A percentile compares a stretch with the other conserved stretches of the same genome.
Conservation (phyloP, 2,329 filamentous ascomycete genomes). For the Periglandula ipomoeae region DNA sequence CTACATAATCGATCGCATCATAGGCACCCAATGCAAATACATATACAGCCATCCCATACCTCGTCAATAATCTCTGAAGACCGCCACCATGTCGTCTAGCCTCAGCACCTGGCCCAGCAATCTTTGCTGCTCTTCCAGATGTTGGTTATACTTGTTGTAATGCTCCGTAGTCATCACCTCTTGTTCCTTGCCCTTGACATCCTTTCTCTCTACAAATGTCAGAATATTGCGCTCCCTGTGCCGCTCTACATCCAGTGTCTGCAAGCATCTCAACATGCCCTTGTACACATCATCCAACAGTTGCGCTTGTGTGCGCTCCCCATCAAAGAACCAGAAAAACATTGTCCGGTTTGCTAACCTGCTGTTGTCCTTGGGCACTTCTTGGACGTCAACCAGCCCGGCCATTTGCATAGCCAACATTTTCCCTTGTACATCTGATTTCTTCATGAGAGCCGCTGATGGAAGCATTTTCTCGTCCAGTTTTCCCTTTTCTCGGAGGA, state of each 20-base stretch:
- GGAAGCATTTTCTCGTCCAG: slow-evolving; percentile 89
- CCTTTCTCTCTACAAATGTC: slow-evolving; percentile 72
- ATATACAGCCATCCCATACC: neutral
- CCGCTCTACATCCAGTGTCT: slow-evolving; percentile 70
- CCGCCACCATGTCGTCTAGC: slow-evolving; percentile 75
- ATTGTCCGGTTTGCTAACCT: slow-evolving; percentile 75
- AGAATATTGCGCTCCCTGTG: slow-evolving; percentile 63
- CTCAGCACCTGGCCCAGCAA: slow-evolving; percentile 70
- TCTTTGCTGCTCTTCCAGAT: slow-evolving; percentile 59
- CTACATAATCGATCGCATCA: neutral
- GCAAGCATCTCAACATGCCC: slow-evolving; percentile 74
- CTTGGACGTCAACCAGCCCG: slow-evolving; percentile 84
- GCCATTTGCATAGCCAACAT: slow-evolving; percentile 79
- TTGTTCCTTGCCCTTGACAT: slow-evolving; percentile 77
- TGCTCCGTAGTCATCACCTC: slow-evolving; percentile 69
- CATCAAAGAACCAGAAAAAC: slow-evolving; percentile 88
- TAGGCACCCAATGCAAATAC: neutral
- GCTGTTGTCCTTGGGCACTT: slow-evolving; percentile 81
- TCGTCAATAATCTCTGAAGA: slow-evolving; percentile 61
- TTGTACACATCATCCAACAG: slow-evolving; percentile 81
- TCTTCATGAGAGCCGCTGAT: slow-evolving; percentile 71
- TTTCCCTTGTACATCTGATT: slow-evolving; percentile 74
- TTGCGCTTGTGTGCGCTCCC: slow-evolving; percentile 58
- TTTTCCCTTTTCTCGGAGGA: slow-evolving; percentile 79
- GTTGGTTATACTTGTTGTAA: slow-evolving; percentile 50